phyloP scores from a whole-genome alignment of 352 stramenopile genomes.

The Pythium monospermum region DNA sequence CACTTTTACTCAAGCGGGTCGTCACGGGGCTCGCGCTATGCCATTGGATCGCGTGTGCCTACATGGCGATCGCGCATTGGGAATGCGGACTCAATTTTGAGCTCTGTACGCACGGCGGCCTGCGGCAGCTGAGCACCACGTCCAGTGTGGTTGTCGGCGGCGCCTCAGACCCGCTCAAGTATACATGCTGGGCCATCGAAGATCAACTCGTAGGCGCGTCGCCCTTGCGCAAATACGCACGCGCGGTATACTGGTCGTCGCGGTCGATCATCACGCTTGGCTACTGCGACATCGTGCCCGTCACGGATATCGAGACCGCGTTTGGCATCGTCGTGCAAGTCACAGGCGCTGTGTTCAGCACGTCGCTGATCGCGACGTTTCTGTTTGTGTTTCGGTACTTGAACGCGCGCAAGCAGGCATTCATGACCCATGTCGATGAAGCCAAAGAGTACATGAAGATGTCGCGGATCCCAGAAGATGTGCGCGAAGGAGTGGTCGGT shows the following conservation, averaged over 20 bases:
- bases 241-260: slow-evolving; percentile 54
- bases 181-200: slow-evolving; percentile 68
- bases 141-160: too few relatives aligned
- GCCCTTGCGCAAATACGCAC: slow-evolving; percentile 41
- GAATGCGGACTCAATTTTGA: slow-evolving; percentile 61
- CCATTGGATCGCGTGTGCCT: slow-evolving; percentile 58
- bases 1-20: slow-evolving; percentile 46
- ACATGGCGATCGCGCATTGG: slow-evolving; percentile 61
- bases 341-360: slow-evolving; percentile 61
- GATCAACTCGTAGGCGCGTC: slow-evolving; percentile 49
- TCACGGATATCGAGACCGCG: slow-evolving; percentile 47
- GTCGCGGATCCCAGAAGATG: slow-evolving; percentile 48
- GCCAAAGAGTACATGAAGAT: slow-evolving; percentile 74
- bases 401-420: slow-evolving; percentile 48
- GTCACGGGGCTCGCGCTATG: slow-evolving; percentile 36
- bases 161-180: too few relatives aligned
- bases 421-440: slow-evolving; percentile 64
- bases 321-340: slow-evolving; percentile 58
- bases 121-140: background rate
- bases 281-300: slow-evolving; percentile 53
- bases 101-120: slow-evolving; percentile 32
- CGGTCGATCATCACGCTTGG: slow-evolving; percentile 50
- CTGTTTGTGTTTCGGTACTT: slow-evolving; percentile 68
- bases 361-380: slow-evolving; percentile 60
- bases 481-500: slow-evolving; percentile 46